A percentile compares a stretch with the other conserved stretches of the same genome.
Evolutionary conservation across 2,329 filamentous ascomycete species (phyloP).

Genomic region (Aaosphaeria arxii): DNA sequence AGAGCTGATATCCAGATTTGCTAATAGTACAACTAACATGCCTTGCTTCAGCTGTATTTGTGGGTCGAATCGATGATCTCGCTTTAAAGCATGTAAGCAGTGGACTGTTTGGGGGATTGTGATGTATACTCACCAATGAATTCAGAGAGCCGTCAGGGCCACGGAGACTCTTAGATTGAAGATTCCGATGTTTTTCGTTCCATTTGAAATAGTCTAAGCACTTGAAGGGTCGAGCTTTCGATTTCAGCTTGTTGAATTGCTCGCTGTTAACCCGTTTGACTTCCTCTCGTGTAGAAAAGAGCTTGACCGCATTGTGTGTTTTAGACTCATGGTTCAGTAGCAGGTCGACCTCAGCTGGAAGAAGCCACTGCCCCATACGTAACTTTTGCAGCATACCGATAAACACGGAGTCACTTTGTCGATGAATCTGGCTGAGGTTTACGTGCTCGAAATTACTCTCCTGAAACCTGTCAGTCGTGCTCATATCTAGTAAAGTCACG

Average conservation of each 20-base stretch:
- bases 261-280: constrained; percentile 32
- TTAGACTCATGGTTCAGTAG: constrained; percentile 47
- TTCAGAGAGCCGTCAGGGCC: constrained; percentile 23
- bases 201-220: constrained; percentile 44
- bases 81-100: not conserved
- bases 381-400: constrained; percentile 56
- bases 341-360: constrained; percentile 35
- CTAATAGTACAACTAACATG: constrained; percentile 53
- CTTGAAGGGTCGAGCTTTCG: constrained; percentile 19
- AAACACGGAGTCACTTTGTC: constrained; percentile 55
- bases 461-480: constrained; percentile 8
- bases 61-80: constrained; percentile 48
- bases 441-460: constrained; percentile 54
- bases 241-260: constrained; percentile 29
- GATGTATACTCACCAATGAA: constrained; percentile 20
- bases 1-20: constrained; percentile 42
- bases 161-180: constrained; percentile 11
- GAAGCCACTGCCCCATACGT: constrained; percentile 46
- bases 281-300: constrained; percentile 43
- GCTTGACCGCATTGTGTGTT: constrained; percentile 43
- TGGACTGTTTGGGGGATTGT: not conserved
- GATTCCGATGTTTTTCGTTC: constrained; percentile 24
- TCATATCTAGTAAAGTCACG: not conserved
- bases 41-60: constrained; percentile 43
- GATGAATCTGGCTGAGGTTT: constrained; percentile 54